Conservation (phyloP, 768 basidiomycete species). For the Suillus subalutaceus region DNA sequence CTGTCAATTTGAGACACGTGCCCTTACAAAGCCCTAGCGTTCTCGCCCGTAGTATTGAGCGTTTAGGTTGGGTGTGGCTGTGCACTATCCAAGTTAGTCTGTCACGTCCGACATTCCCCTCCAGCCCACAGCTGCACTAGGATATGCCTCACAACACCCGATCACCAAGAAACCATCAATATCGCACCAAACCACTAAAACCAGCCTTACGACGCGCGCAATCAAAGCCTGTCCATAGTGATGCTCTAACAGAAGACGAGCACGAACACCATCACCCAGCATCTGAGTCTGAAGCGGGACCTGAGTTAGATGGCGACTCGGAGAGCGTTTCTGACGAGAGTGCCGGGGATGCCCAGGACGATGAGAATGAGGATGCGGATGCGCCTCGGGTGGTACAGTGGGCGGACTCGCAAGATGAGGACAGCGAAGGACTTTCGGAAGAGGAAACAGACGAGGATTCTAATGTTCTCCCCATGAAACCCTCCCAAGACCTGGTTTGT, state of each 20-base stretch:
- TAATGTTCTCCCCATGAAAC: slow-evolving; percentile 8
- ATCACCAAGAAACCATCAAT: slow-evolving; percentile 10
- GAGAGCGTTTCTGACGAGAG: slow-evolving; percentile 5
- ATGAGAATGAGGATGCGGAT: slow-evolving; percentile 46
- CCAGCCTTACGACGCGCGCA: slow-evolving; percentile 15
- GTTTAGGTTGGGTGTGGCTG: background rate
- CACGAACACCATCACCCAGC: background rate
- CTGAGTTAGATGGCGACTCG: background rate
- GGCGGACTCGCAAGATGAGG: slow-evolving; percentile 49
- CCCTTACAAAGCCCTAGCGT: no score
- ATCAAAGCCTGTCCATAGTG: slow-evolving; percentile 14
- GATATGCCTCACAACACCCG: slow-evolving; percentile 19
- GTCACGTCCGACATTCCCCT: background rate
- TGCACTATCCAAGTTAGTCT: background rate
- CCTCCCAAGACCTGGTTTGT: slow-evolving; percentile 22
- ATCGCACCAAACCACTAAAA: slow-evolving; percentile 12
- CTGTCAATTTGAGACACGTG: no score
- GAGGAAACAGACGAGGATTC: slow-evolving; percentile 18
- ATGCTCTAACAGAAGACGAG: slow-evolving; percentile 8
- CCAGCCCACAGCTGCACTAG: background rate
- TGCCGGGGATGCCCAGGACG: slow-evolving; percentile 17
- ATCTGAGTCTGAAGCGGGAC: background rate
- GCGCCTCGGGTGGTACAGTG: slow-evolving; percentile 64
- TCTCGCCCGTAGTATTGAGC: no score
- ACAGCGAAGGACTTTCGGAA: slow-evolving; percentile 14